Percentiles rank a stretch among this genome's conserved stretches.
Evolutionary conservation across 139 green algal genomes (phyloP).

Genomic region (Closterium sp.): DNA sequence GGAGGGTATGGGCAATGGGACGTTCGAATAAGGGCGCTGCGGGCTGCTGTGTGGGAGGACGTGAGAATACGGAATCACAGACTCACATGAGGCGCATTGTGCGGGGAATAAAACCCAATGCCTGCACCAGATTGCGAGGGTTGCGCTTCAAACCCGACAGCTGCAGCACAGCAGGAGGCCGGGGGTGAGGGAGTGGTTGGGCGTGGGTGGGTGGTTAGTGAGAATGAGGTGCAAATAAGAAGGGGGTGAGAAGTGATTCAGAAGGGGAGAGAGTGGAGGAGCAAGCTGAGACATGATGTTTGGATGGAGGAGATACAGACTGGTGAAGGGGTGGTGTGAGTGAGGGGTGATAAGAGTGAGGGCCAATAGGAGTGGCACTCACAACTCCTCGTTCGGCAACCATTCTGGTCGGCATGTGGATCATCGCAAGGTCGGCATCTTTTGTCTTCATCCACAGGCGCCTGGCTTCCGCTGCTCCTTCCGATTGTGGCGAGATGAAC

Average conservation of each 20-base stretch:
- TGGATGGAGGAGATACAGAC: too few relatives aligned
- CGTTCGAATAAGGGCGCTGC: too few relatives aligned
- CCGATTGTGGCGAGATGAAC: background rate
- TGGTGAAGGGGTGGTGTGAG: too few relatives aligned
- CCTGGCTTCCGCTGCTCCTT: conserved; percentile 12
- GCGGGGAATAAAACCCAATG: conserved; percentile 68
- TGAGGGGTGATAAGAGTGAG: background rate
- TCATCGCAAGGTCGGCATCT: conserved; percentile 2
- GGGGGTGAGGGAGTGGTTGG: background rate
- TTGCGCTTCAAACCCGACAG: conserved; percentile 13
- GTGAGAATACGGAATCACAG: too few relatives aligned
- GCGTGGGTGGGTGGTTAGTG: background rate
- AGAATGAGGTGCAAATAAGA: background rate
- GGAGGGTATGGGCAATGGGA: too few relatives aligned
- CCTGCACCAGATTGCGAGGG: conserved; percentile 19
- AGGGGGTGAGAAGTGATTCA: background rate
- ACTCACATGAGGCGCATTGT: conserved; percentile 75
- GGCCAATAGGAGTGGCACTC: background rate
- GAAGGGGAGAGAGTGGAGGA: background rate
- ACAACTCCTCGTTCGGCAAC: conserved; percentile 28
- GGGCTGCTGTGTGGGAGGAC: too few relatives aligned
- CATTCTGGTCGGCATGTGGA: conserved; percentile 31
- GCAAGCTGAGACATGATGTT: too few relatives aligned
- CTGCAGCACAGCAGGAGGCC: background rate
- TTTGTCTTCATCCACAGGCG: conserved; percentile 8